phyloP scores from a whole-genome alignment of 148 eudicot genomes.

The Rhododendron williamsianum region DNA sequence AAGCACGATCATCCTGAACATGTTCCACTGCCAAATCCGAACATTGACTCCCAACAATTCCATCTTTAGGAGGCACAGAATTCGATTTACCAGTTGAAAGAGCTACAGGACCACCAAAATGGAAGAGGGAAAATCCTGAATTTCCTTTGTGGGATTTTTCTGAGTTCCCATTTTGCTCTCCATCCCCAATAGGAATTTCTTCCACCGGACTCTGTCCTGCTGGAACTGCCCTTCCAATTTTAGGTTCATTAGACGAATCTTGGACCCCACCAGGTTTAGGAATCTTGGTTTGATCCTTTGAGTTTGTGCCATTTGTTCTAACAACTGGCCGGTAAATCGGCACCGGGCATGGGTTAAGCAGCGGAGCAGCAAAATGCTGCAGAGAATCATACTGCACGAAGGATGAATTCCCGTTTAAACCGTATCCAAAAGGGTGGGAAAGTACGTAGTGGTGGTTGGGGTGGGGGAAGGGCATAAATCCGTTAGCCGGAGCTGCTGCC shows the following conservation, averaged over 20 bases:
- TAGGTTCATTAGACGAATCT: slow-evolving; percentile 25
- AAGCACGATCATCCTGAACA: slow-evolving; percentile 36
- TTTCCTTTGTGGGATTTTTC: slow-evolving; percentile 25
- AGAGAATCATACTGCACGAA: slow-evolving; percentile 67
- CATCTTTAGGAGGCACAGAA: slow-evolving; percentile 44
- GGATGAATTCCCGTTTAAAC: slow-evolving; percentile 48
- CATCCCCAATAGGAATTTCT: slow-evolving; percentile 21
- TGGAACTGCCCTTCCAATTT: slow-evolving; percentile 27
- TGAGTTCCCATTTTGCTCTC: slow-evolving; percentile 26
- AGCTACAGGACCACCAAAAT: slow-evolving; percentile 81
- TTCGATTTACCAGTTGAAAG: slow-evolving; percentile 40
- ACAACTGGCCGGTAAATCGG: slow-evolving; percentile 65
- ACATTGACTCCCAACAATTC: slow-evolving; percentile 23
- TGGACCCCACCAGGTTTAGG: slow-evolving; percentile 21
- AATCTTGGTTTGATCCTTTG: slow-evolving; percentile 32
- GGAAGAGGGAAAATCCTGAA: slow-evolving; percentile 81
- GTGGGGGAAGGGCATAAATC: slow-evolving; percentile 55
- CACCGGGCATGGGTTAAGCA: slow-evolving; percentile 40
- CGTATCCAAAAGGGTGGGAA: slow-evolving; percentile 54
- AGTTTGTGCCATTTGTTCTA: slow-evolving; percentile 34
- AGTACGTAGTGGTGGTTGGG: slow-evolving; percentile 64
- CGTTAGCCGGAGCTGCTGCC: slow-evolving; percentile 65
- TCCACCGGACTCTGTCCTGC: slow-evolving; percentile 19
- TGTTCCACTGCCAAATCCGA: slow-evolving; percentile 21
- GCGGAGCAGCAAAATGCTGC: slow-evolving; percentile 55